phyloP scores from a whole-genome alignment of 345 rosid genomes.

The Eucalyptus shirleyi region DNA sequence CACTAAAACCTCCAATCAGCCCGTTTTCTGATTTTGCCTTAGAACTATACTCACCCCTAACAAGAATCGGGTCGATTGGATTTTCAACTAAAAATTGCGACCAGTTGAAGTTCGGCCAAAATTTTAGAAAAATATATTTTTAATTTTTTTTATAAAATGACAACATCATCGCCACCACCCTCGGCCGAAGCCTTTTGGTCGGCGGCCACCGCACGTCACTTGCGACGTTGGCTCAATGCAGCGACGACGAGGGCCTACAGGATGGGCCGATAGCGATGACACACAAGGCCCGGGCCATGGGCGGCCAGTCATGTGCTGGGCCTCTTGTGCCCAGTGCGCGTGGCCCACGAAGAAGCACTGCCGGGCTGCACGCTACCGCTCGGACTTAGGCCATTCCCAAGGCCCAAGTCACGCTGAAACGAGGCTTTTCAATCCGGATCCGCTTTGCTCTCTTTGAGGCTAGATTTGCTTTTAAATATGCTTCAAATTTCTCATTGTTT shows the following conservation, averaged over 20 bases:
- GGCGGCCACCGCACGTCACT: background rate
- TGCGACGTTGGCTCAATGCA: background rate
- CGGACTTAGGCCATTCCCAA: background rate
- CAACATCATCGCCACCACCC: background rate
- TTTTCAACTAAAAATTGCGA: background rate
- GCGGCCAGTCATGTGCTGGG: background rate
- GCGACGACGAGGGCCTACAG: background rate
- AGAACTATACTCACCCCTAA: background rate
- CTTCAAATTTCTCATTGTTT: background rate
- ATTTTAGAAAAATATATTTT: too few relatives aligned
- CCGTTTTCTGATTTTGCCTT: fast-evolving
- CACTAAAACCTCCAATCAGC: background rate
- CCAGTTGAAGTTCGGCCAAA: background rate
- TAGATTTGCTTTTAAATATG: background rate
- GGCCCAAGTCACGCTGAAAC: background rate
- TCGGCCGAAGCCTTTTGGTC: background rate
- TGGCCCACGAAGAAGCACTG: background rate
- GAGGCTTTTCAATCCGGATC: background rate
- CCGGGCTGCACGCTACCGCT: background rate
- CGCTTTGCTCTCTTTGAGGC: background rate
- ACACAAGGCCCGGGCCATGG: background rate
- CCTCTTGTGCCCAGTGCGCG: fast-evolving
- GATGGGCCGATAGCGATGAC: background rate
- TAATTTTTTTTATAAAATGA: background rate
- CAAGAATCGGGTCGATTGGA: background rate